These are phyloP conservation scores for Neonectria ditissima DNA, from an alignment of 2,329 filamentous ascomycete genomes.

Conservation along the genomic window DNA sequence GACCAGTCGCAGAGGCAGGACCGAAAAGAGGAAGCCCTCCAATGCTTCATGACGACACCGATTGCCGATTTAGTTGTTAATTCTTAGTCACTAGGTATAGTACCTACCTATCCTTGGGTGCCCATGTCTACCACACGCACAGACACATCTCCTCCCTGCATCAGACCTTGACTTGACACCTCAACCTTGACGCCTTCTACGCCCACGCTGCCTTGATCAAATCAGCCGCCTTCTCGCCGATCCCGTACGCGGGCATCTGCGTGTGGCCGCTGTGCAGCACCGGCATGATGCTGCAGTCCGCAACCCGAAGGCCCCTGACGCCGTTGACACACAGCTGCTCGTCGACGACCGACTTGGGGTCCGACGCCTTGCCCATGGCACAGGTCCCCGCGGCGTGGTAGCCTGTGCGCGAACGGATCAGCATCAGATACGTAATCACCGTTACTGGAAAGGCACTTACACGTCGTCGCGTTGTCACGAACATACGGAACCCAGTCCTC, in stretches of 20 bases:
- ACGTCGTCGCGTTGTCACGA: conserved; percentile 69
- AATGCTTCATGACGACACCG: background rate
- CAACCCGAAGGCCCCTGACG: conserved; percentile 64
- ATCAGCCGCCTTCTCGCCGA: conserved; percentile 64
- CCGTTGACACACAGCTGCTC: conserved; percentile 64
- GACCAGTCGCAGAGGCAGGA: too few relatives aligned
- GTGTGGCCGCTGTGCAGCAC: conserved; percentile 60
- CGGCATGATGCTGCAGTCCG: conserved; percentile 65
- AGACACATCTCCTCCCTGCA: background rate
- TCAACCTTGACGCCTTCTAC: conserved; percentile 7
- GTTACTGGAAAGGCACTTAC: conserved; percentile 51
- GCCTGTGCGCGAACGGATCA: background rate
- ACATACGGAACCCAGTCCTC: conserved; percentile 68
- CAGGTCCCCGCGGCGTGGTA: conserved; percentile 47
- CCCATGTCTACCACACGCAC: background rate
- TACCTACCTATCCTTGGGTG: background rate
- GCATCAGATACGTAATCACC: background rate
- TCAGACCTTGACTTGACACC: background rate
- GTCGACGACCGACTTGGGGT: conserved; percentile 67
- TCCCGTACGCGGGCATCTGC: conserved; percentile 69
- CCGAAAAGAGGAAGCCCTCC: background rate
- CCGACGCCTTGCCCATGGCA: conserved; percentile 54
- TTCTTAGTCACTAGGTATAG: too few relatives aligned
- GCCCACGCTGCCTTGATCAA: conserved; percentile 57
- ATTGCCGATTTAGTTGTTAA: background rate